Evolutionary conservation across 768 basidiomycete species (phyloP).

Genomic region (Termitomyces sp.): DNA sequence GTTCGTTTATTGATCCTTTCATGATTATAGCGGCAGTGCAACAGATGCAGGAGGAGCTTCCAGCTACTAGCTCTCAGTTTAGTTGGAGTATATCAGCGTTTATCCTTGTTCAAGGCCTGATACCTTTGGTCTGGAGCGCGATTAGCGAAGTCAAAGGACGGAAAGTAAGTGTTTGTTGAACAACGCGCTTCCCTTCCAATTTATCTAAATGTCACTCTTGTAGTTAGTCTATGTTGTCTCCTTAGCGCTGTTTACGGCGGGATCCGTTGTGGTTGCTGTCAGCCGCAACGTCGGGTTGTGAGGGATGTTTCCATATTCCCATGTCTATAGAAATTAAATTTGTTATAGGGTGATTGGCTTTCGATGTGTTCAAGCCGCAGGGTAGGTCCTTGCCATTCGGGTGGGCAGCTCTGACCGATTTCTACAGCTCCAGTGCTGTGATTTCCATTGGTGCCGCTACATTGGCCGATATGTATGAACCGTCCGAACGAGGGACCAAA

Average conservation of each 20-base stretch:
- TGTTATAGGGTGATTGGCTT: constrained; percentile 53
- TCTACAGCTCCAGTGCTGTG: constrained; percentile 16
- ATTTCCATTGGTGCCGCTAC: constrained; percentile 68
- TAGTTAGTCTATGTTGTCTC: constrained; percentile 52
- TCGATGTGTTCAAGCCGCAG: constrained; percentile 59
- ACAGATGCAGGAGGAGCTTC: constrained; percentile 52
- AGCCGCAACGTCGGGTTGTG: constrained; percentile 46
- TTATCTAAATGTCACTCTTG: not conserved
- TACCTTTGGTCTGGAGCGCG: constrained; percentile 65
- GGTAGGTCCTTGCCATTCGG: constrained; percentile 26
- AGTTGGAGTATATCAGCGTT: constrained; percentile 66
- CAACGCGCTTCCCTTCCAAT: not conserved
- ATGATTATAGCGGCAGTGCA: constrained; percentile 51
- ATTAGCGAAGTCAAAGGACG: constrained; percentile 73
- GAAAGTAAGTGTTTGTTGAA: constrained; percentile 35
- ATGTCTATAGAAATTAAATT: not conserved
- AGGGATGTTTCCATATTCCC: constrained; percentile 11
- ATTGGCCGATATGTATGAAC: constrained; percentile 73
- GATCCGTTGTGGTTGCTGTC: constrained; percentile 50
- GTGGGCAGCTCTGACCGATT: not conserved
- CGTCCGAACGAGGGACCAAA: constrained; percentile 65
- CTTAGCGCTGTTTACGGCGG: constrained; percentile 45
- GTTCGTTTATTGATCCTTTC: not conserved
- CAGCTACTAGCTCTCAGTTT: constrained; percentile 55
- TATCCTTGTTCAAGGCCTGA: constrained; percentile 62